Evolutionary conservation across 116 monocot species (phyloP).

Genomic region (Zostera marina): DNA sequence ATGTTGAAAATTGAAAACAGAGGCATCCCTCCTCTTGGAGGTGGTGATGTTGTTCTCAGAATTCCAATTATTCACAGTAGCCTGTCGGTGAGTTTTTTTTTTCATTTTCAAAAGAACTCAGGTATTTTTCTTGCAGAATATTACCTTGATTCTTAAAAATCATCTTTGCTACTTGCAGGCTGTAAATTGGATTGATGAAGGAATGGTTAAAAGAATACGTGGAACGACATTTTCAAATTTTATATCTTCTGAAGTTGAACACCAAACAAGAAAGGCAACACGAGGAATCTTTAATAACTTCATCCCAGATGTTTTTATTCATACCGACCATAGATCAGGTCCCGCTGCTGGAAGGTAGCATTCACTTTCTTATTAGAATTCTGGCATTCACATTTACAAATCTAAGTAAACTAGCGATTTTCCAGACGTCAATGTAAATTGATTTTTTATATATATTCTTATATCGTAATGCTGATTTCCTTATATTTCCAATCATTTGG

Average conservation of each 20-base stretch:
- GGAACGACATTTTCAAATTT: slow-evolving; percentile 70
- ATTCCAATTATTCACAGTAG: slow-evolving; percentile 55
- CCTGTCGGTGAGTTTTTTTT: slow-evolving; percentile 37
- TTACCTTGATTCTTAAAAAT: neutral
- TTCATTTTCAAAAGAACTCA: neutral
- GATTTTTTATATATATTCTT: too few relatives aligned
- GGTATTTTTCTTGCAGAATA: neutral
- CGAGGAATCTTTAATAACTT: slow-evolving; percentile 74
- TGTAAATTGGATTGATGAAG: slow-evolving; percentile 75
- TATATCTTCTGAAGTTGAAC: slow-evolving; percentile 64
- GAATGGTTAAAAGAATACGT: slow-evolving; percentile 88
- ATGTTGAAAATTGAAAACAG: slow-evolving; percentile 68
- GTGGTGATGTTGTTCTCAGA: slow-evolving; percentile 60
- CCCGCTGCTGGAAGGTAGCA: slow-evolving; percentile 59
- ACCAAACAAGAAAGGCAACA: slow-evolving; percentile 45
- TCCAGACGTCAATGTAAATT: too few relatives aligned
- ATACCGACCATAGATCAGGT: slow-evolving; percentile 61
- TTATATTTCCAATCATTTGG: too few relatives aligned
- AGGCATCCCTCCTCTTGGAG: slow-evolving; percentile 78
- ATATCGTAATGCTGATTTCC: too few relatives aligned
- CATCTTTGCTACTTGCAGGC: slow-evolving; percentile 27
- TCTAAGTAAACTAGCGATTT: too few relatives aligned
- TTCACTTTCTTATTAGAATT: neutral
- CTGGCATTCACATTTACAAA: neutral
- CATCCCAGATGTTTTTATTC: slow-evolving; percentile 86